Evolutionary conservation across 768 basidiomycete species (phyloP), one percentile per base, ranked within the genome.

Genomic region (Calocera viscosa): DNA sequence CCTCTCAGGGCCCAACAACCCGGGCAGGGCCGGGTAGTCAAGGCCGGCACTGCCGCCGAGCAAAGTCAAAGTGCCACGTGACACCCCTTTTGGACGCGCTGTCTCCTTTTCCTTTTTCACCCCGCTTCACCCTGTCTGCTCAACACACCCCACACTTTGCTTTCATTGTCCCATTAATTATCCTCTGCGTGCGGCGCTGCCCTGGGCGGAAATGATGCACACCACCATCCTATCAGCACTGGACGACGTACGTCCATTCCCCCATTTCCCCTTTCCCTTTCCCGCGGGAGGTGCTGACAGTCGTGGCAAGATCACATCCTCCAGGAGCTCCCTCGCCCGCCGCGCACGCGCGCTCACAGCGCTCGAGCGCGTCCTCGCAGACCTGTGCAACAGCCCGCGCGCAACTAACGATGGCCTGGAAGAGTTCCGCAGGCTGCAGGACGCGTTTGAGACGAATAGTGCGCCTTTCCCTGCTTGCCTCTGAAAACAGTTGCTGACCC

Each of bases 401-500:
- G 66, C 30, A 35, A 80, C 19, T 75, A 78, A 19, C 79, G 79
- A 32, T 80, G 35, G 80, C 10, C 78, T 84, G 69, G 78, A 80
- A 39, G 75, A 77, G 53, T 89, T 91, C 75, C 73, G 86, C 22
- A 80, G 82, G 11, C 76, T 91, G 43, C 91, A 93, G 73, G 84
- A 88, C 70, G 84, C 84, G 0, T 91, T 93, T 70, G 88, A 92
- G 74, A 90, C 87, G 75, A 93, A 93, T 72, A 79, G 91, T 91
- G 71, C 68, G 88, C 72, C 39, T n/a, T 34, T 34, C 11, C 24
- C 26, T 2, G 22, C 32, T 22, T 22, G 30, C 10, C 49, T 16
- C 26, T 47, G 39, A 34, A 3, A 17, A 66, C 47, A 63, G 24
- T 39, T 66, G 49, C 66, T 43, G 16, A 72, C 12, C 35, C 67